These are phyloP conservation scores for Taxillus chinensis DNA, from an alignment of 164 flowering plant species.

Conservation along the genomic window DNA sequence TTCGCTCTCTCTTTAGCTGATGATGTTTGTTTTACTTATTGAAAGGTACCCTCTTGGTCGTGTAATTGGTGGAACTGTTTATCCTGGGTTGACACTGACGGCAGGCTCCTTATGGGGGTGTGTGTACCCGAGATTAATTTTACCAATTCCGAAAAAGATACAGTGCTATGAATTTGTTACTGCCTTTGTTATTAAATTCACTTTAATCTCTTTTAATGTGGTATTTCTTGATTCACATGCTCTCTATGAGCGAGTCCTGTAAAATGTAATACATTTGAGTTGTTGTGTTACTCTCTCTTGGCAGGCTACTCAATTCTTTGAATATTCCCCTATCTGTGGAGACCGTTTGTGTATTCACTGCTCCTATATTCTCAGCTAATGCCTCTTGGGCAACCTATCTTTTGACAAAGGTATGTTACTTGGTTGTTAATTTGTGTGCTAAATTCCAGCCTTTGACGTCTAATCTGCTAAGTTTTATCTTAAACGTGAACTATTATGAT, in stretches of 20 bases:
- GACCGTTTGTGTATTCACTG: constrained; percentile 98
- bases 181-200: constrained; percentile 1
- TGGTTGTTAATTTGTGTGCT: constrained; percentile 3
- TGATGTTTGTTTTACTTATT: constrained; percentile 6
- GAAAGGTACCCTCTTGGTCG: constrained; percentile 98
- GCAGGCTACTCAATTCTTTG: constrained; percentile 72
- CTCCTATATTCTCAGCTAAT: constrained; percentile 89
- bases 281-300: constrained; percentile 5
- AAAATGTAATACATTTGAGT: neutral
- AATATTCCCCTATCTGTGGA: constrained; percentile 99
- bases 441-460: neutral
- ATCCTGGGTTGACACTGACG: constrained; percentile 94
- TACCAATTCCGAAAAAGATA: neutral
- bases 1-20: neutral
- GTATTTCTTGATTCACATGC: neutral
- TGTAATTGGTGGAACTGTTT: constrained; percentile 99
- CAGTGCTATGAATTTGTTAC: neutral
- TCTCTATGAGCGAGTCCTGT: neutral
- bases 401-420: constrained; percentile 68
- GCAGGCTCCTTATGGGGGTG: constrained; percentile 95
- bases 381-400: constrained; percentile 99
- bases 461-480: neutral
- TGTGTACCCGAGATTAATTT: constrained; percentile 23
- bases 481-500: neutral
- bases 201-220: neutral